Conservation (phyloP, 2,329 filamentous ascomycete genomes). For the Alternaria triticina region DNA sequence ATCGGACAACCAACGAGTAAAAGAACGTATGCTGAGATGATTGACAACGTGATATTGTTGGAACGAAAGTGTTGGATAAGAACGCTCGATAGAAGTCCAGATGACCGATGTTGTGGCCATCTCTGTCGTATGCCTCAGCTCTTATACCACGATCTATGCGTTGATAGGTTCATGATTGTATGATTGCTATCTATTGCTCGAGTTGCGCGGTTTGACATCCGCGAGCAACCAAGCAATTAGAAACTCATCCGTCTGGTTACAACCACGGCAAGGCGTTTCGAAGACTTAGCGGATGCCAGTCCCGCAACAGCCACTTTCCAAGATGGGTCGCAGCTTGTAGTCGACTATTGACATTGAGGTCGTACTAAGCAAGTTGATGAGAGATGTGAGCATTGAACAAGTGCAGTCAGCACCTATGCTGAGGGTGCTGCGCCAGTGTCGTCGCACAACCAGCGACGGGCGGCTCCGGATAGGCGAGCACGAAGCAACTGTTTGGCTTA, state of each 20-base stretch:
- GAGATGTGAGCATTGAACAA: background rate
- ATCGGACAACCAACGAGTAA: background rate
- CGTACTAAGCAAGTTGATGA: background rate
- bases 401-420: background rate
- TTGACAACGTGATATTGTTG: background rate
- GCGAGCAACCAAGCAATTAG: constrained; percentile 15
- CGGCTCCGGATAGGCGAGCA: constrained; percentile 14
- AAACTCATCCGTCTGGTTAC: constrained; percentile 5
- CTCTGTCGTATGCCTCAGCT: background rate
- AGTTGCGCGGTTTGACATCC: constrained; percentile 22
- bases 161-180: background rate
- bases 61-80: background rate
- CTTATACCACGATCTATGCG: constrained; percentile 1
- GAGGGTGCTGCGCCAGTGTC: background rate
- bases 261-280: background rate
- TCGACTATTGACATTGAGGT: background rate
- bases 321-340: background rate
- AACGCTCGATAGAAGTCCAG: background rate
- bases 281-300: background rate
- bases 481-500: constrained; percentile 3
- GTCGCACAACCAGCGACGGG: constrained; percentile 6
- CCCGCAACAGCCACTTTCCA: background rate
- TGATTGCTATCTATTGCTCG: background rate
- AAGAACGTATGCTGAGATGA: background rate
- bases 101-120: background rate